phyloP scores from a whole-genome alignment of 2,329 filamentous ascomycete species.

The Neonectria faginata region DNA sequence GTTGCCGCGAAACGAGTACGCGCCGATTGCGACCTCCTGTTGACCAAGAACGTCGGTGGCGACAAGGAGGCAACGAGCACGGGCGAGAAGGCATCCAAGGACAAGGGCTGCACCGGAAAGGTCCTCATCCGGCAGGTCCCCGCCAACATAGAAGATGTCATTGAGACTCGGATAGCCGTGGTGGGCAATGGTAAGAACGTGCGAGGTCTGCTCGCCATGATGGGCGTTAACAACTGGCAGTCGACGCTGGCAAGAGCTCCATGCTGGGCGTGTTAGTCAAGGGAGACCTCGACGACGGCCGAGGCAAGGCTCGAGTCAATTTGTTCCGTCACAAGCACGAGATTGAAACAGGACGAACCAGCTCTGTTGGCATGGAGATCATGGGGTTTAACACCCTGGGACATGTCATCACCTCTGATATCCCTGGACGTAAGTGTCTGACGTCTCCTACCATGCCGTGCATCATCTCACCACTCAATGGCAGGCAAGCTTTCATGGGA shows the following conservation, averaged over 20 bases:
- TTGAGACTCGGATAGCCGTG: constrained; percentile 95
- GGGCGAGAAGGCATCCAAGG: constrained; percentile 67
- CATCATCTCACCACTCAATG: constrained; percentile 32
- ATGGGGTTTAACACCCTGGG: constrained; percentile 95
- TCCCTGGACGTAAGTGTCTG: constrained; percentile 77
- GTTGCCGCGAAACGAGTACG: constrained; percentile 72
- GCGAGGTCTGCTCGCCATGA: background rate
- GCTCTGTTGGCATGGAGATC: constrained; percentile 98
- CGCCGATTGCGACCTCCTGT: constrained; percentile 82
- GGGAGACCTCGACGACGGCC: constrained; percentile 92
- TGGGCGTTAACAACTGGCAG: constrained; percentile 54
- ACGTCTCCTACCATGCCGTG: too few relatives aligned
- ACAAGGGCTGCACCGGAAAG: constrained; percentile 85
- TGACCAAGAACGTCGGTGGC: constrained; percentile 92
- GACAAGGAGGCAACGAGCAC: constrained; percentile 75
- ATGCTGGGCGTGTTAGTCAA: constrained; percentile 96
- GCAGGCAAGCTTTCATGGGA: constrained; percentile 85
- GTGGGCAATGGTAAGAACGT: constrained; percentile 82
- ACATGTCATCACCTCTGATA: constrained; percentile 82
- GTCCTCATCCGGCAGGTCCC: constrained; percentile 83
- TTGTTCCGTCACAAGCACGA: constrained; percentile 98
- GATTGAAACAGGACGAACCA: constrained; percentile 93
- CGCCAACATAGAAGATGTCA: constrained; percentile 82
- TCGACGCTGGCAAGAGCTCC: constrained; percentile 97
- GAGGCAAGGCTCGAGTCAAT: constrained; percentile 93